Percentiles rank a stretch among this genome's conserved stretches.
These are phyloP conservation scores for Pseudozyma sp. DNA, from an alignment of 1,284 basidiomycete genomes.

Conservation along the genomic window DNA sequence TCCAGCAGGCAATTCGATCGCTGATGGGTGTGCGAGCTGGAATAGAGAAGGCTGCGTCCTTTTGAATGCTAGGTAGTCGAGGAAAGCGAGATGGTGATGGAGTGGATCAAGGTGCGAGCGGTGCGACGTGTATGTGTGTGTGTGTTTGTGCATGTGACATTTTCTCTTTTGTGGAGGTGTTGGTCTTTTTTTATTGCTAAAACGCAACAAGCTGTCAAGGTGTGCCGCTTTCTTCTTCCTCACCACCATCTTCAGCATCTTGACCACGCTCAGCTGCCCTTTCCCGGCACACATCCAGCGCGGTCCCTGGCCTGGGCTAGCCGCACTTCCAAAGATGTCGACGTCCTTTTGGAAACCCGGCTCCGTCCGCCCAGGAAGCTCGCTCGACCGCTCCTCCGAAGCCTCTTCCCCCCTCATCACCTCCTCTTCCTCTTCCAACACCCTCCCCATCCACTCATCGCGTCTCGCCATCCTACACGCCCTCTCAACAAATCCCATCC, in stretches of 20 bases:
- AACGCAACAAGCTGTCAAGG: slow-evolving; percentile 10
- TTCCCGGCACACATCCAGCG: background rate
- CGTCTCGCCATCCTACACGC: slow-evolving; percentile 83
- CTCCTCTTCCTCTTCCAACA: background rate
- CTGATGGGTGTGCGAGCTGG: too few species aligned
- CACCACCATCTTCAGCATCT: background rate
- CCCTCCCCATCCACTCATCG: slow-evolving; percentile 87
- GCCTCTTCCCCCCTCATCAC: slow-evolving; percentile 2
- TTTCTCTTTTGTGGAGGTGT: slow-evolving; percentile 33
- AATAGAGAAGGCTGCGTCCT: too few species aligned
- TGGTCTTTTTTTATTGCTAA: slow-evolving; percentile 16
- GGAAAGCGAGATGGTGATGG: slow-evolving; percentile 2
- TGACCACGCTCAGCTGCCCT: background rate
- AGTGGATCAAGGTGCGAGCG: slow-evolving; percentile 1
- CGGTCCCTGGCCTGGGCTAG: too few species aligned
- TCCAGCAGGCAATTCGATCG: too few species aligned
- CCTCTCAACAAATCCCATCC: slow-evolving; percentile 83
- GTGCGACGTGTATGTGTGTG: too few species aligned
- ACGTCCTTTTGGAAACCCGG: slow-evolving; percentile 66
- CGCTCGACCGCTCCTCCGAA: slow-evolving; percentile 24
- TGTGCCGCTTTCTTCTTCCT: slow-evolving; percentile 2
- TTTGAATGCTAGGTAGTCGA: too few species aligned
- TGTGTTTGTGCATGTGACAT: background rate
- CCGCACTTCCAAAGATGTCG: background rate
- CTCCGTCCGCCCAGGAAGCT: slow-evolving; percentile 52